Evolutionary conservation across 345 rosid species (phyloP).

Genomic region (Gossypium stocksii): DNA sequence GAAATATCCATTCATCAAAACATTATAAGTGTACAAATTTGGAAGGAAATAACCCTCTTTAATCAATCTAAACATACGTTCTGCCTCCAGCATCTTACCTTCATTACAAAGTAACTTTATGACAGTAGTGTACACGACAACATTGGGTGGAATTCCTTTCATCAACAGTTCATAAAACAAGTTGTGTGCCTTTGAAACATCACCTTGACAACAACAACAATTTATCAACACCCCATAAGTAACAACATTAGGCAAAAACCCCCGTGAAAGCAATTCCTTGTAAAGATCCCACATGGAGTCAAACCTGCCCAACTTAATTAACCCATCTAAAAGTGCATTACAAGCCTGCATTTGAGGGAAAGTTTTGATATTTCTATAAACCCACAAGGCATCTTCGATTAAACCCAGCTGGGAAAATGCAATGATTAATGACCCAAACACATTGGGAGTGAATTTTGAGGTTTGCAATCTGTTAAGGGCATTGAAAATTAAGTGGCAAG

Average conservation of each 20-base stretch:
- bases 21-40: constrained; percentile 49
- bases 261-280: constrained; percentile 38
- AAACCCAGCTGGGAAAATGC: constrained; percentile 50
- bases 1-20: constrained; percentile 54
- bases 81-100: constrained; percentile 42
- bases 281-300: constrained; percentile 47
- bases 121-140: constrained; percentile 44
- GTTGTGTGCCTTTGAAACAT: constrained; percentile 31
- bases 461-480: constrained; percentile 33
- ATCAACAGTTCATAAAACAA: constrained; percentile 45
- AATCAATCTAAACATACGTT: constrained; percentile 39
- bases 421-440: constrained; percentile 48
- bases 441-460: constrained; percentile 31
- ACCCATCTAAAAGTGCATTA: constrained; percentile 46
- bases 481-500: constrained; percentile 30
- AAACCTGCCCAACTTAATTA: constrained; percentile 39
- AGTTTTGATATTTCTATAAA: constrained; percentile 33
- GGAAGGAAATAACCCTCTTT: constrained; percentile 37
- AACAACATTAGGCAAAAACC: constrained; percentile 49
- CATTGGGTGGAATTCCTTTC: constrained; percentile 47
- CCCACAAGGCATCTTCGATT: constrained; percentile 60
- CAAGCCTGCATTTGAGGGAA: constrained; percentile 48
- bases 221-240: constrained; percentile 54
- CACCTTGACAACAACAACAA: constrained; percentile 51
- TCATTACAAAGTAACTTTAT: constrained; percentile 47